Percentiles rank a stretch among this genome's conserved stretches.
Conservation (phyloP, 306 rosid genomes). For the Rosa persica region DNA sequence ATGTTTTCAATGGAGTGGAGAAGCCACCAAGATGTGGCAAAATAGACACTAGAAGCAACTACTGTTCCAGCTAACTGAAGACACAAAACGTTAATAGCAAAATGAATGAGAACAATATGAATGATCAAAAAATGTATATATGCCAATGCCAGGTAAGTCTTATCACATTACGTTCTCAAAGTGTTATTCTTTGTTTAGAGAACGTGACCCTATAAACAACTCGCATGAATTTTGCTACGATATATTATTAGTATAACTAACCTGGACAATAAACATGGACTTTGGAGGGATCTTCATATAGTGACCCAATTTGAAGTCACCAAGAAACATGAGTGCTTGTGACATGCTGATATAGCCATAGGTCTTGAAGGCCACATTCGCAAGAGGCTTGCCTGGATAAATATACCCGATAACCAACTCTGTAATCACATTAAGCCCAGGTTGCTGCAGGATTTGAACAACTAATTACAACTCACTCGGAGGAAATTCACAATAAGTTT, state of each 20-base stretch:
- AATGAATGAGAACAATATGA: not conserved
- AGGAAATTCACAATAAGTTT: not conserved
- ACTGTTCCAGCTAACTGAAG: slow-evolving; percentile 47
- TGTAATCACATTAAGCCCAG: slow-evolving; percentile 84
- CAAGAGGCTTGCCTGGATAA: slow-evolving; percentile 86
- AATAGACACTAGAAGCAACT: slow-evolving; percentile 41
- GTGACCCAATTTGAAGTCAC: slow-evolving; percentile 86
- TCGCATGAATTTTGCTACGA: not conserved
- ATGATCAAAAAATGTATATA: not conserved
- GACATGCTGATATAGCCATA: slow-evolving; percentile 90
- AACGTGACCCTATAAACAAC: too few relatives aligned
- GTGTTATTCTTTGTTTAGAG: too few relatives aligned
- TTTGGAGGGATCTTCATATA: slow-evolving; percentile 95
- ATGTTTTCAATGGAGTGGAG: slow-evolving; percentile 32
- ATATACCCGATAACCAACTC: slow-evolving; percentile 81
- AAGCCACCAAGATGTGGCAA: slow-evolving; percentile 56
- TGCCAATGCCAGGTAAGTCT: too few relatives aligned
- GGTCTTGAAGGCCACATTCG: slow-evolving; percentile 88
- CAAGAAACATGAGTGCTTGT: slow-evolving; percentile 66
- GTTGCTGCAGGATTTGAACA: slow-evolving; percentile 54
- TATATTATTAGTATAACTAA: slow-evolving; percentile 8
- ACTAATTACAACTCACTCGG: not conserved
- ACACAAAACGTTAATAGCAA: not conserved
- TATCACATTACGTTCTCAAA: too few relatives aligned
- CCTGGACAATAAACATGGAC: slow-evolving; percentile 83